phyloP scores from a whole-genome alignment of 306 rosid genomes.

The Parietaria judaica region DNA sequence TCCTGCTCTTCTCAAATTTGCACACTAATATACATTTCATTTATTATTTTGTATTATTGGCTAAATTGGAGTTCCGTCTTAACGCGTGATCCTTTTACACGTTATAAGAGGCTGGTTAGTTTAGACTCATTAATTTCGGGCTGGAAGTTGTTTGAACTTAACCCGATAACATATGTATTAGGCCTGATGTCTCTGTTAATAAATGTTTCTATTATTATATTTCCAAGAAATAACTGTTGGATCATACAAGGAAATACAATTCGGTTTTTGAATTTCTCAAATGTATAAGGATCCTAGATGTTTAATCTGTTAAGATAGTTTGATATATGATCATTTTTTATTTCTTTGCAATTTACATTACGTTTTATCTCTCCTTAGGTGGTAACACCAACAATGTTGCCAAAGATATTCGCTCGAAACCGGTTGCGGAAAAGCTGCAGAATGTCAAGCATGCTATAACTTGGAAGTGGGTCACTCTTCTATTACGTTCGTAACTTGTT shows the following conservation, averaged over 20 bases:
- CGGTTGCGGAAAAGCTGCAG: conserved; percentile 19
- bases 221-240: not conserved
- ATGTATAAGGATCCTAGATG: not conserved
- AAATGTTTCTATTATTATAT: not conserved
- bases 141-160: too few relatives aligned
- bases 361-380: conserved; percentile 21
- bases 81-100: not conserved
- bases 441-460: conserved; percentile 14
- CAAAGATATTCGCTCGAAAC: conserved; percentile 16
- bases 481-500: conserved; percentile 19
- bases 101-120: too few relatives aligned
- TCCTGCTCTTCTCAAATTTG: not conserved
- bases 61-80: not conserved
- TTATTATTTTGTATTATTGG: too few relatives aligned
- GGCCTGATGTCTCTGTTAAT: too few relatives aligned
- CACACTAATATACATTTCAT: not conserved
- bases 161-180: too few relatives aligned
- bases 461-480: conserved; percentile 56
- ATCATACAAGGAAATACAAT: not conserved
- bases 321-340: not conserved
- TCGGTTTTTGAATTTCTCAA: too few relatives aligned
- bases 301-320: not conserved
- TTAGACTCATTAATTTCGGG: too few relatives aligned
- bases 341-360: conserved; percentile 3
- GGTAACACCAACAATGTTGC: conserved; percentile 11